Conservation (phyloP, 192 early-diverging fungal genomes). For the Geranomyces variabilis region DNA sequence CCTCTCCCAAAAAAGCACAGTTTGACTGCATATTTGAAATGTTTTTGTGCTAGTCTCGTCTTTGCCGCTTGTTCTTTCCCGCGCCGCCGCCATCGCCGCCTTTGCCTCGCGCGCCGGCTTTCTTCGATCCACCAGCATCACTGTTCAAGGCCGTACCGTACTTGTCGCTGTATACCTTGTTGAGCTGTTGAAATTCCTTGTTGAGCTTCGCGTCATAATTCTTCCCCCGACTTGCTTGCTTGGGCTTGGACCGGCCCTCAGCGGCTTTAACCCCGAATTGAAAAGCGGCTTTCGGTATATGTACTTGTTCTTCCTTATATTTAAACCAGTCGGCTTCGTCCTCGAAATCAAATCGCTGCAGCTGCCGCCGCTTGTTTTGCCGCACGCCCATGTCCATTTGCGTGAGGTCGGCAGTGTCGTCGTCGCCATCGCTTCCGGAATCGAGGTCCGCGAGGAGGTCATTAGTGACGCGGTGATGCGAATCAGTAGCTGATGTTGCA, state of each 20-base stretch:
- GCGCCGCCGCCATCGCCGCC: too few relatives aligned
- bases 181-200: conserved; percentile 49
- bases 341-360: conserved; percentile 78
- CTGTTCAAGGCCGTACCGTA: conserved; percentile 39
- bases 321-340: conserved; percentile 73
- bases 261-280: conserved; percentile 76
- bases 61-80: too few relatives aligned
- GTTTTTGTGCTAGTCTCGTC: too few relatives aligned
- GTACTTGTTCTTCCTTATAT: conserved; percentile 74
- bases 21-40: too few relatives aligned
- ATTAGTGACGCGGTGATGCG: neutral
- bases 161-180: conserved; percentile 52
- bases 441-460: conserved; percentile 42
- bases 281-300: conserved; percentile 74
- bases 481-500: neutral
- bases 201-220: conserved; percentile 42
- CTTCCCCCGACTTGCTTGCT: conserved; percentile 47
- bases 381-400: conserved; percentile 73
- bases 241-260: conserved; percentile 45
- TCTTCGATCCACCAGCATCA: neutral
- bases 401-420: conserved; percentile 40
- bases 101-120: too few relatives aligned
- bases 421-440: conserved; percentile 40
- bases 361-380: conserved; percentile 69
- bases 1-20: too few relatives aligned